phyloP scores from a whole-genome alignment of 495 filamentous ascomycete species.

The Xylaria bambusicola region DNA sequence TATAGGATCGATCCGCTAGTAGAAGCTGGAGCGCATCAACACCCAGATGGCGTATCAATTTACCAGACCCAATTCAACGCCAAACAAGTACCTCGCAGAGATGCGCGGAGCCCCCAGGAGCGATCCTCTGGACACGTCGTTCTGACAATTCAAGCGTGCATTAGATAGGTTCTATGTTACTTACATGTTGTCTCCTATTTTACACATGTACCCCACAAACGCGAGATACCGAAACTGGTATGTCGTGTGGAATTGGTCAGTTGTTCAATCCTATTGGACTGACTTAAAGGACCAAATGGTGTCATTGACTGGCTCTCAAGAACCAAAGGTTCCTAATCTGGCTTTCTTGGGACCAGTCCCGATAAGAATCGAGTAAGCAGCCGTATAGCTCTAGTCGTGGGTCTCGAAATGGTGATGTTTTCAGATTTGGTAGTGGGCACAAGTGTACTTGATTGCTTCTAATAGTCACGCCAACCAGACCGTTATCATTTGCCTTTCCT shows the following conservation, averaged over 20 bases:
- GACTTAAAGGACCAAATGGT: not conserved
- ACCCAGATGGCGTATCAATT: not conserved
- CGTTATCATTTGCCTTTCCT: not conserved
- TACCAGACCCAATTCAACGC: not conserved
- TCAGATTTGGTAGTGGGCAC: slow-evolving; percentile 1
- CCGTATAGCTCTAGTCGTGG: not conserved
- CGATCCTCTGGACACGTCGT: slow-evolving; percentile 10
- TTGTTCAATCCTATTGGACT: slow-evolving; percentile 16
- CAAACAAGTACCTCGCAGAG: not conserved
- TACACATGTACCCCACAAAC: slow-evolving; percentile 19
- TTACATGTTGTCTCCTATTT: slow-evolving; percentile 13
- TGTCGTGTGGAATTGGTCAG: slow-evolving; percentile 13
- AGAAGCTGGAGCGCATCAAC: not conserved
- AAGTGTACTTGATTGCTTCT: slow-evolving; percentile 6
- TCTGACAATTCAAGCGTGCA: slow-evolving; percentile 4
- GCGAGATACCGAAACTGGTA: slow-evolving; percentile 21
- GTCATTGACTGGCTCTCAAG: slow-evolving; percentile 4
- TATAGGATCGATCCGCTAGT: not conserved
- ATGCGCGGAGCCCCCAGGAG: not conserved
- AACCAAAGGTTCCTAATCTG: slow-evolving; percentile 11
- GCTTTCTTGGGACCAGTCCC: not conserved
- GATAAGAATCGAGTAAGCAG: not conserved
- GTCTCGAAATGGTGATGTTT: not conserved
- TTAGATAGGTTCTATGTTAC: slow-evolving; percentile 5
- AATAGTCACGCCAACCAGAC: not conserved